Conservation (phyloP, 306 rosid species). For the Inga oerstediana region DNA sequence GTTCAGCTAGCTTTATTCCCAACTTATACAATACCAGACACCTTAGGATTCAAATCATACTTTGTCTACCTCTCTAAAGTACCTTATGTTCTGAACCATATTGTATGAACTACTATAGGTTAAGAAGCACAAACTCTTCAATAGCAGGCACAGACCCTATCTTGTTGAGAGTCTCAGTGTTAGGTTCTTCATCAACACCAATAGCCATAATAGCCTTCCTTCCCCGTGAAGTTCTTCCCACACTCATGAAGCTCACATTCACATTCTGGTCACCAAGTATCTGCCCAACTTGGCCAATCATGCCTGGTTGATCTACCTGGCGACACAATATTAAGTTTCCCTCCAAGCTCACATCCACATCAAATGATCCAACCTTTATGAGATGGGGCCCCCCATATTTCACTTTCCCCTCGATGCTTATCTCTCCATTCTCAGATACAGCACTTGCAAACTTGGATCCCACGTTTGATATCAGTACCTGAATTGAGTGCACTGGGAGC, state of each 20-base stretch:
- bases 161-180: slow-evolving; percentile 38
- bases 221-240: slow-evolving; percentile 60
- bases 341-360: slow-evolving; percentile 72
- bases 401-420: slow-evolving; percentile 71
- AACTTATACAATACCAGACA: not conserved
- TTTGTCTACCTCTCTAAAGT: too few species aligned
- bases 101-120: slow-evolving; percentile 39
- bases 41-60: not conserved
- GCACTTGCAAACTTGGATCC: slow-evolving; percentile 65
- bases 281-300: slow-evolving; percentile 71
- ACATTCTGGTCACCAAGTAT: slow-evolving; percentile 62
- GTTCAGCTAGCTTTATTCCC: slow-evolving; percentile 1
- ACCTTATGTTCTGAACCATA: not conserved
- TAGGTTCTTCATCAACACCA: slow-evolving; percentile 78
- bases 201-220: slow-evolving; percentile 76
- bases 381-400: slow-evolving; percentile 61
- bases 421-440: slow-evolving; percentile 41
- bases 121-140: slow-evolving; percentile 72
- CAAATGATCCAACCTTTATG: slow-evolving; percentile 55
- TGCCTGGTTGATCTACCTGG: slow-evolving; percentile 75
- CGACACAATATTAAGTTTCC: slow-evolving; percentile 71
- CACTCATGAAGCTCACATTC: slow-evolving; percentile 81
- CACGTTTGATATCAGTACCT: slow-evolving; percentile 53
- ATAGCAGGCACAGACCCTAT: slow-evolving; percentile 64
- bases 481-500: slow-evolving; percentile 60